Conservation (phyloP, 176 grass and related monocot species). For the Aegilops longissima region DNA sequence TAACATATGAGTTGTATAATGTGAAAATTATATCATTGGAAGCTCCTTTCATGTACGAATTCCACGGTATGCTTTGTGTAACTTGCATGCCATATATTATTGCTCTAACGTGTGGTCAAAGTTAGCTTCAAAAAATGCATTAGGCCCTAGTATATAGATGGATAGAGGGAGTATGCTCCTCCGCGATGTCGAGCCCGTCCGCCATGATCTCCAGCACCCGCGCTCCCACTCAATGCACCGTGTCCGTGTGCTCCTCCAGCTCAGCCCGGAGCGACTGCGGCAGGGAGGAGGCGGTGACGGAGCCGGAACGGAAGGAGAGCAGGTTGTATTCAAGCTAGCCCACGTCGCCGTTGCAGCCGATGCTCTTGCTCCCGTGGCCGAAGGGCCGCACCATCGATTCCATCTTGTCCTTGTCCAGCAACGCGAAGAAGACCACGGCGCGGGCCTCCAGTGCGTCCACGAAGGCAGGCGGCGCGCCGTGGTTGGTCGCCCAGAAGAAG, state of each 20-base stretch:
- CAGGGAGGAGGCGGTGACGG: constrained; percentile 1
- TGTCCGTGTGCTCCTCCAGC: constrained; percentile 64
- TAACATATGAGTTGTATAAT: too few relatives aligned
- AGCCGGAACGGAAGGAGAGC: constrained; percentile 20
- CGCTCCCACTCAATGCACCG: constrained; percentile 39
- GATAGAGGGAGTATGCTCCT: background rate
- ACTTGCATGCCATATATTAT: too few relatives aligned
- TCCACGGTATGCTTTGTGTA: too few relatives aligned
- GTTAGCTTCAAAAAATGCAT: too few relatives aligned
- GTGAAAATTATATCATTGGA: too few relatives aligned
- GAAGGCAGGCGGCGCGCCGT: constrained; percentile 46
- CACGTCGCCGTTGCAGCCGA: constrained; percentile 73
- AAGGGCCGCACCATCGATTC: constrained; percentile 30
- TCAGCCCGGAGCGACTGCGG: constrained; percentile 24
- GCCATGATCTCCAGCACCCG: constrained; percentile 72
- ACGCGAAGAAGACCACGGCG: constrained; percentile 62
- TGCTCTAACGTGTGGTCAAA: too few relatives aligned
- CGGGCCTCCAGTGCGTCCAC: constrained; percentile 45
- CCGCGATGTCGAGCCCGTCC: constrained; percentile 45
- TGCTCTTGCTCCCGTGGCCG: constrained; percentile 73
- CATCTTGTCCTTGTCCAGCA: constrained; percentile 49
- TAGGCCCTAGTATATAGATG: too few relatives aligned
- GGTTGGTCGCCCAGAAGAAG: constrained; percentile 75
- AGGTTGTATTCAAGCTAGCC: constrained; percentile 92
- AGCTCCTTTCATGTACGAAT: too few relatives aligned